These are phyloP conservation scores for Aspergillus affinis DNA, from an alignment of 495 filamentous ascomycete genomes.

Conservation along the genomic window DNA sequence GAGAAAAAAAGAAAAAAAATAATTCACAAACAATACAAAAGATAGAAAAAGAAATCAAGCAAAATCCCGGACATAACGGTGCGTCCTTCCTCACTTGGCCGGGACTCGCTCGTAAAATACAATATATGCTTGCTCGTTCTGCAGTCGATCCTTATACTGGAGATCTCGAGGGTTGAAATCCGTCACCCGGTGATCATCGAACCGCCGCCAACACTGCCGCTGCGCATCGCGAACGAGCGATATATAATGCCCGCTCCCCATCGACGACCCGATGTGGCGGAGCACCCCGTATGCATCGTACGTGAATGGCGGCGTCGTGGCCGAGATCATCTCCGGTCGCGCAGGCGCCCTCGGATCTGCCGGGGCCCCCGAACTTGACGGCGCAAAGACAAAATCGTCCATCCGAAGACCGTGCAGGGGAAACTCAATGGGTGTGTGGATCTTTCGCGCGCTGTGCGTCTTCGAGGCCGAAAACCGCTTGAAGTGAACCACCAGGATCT, in stretches of 20 bases:
- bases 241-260: conserved; percentile 70
- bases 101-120: conserved; percentile 62
- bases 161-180: conserved; percentile 60
- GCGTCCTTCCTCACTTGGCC: conserved; percentile 39
- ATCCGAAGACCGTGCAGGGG: conserved; percentile 65
- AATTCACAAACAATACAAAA: conserved; percentile 6
- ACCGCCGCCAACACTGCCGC: conserved; percentile 61
- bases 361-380: conserved; percentile 30
- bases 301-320: conserved; percentile 62
- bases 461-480: conserved; percentile 67
- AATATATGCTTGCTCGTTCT: conserved; percentile 67
- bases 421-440: conserved; percentile 67
- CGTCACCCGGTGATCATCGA: conserved; percentile 60
- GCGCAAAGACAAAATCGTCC: conserved; percentile 53
- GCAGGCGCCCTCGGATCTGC: conserved; percentile 24
- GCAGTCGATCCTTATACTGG: conserved; percentile 44
- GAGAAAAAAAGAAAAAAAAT: conserved; percentile 6
- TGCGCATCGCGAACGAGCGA: conserved; percentile 62
- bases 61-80: background rate
- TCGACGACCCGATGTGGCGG: conserved; percentile 62
- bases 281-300: conserved; percentile 75
- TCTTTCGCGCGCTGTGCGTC: conserved; percentile 58
- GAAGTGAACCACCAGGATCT: conserved; percentile 72
- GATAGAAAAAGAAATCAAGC: conserved; percentile 15
- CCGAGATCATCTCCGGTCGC: conserved; percentile 33